phyloP scores from a whole-genome alignment of 2,329 filamentous ascomycete genomes.

The Ascochyta pisi region DNA sequence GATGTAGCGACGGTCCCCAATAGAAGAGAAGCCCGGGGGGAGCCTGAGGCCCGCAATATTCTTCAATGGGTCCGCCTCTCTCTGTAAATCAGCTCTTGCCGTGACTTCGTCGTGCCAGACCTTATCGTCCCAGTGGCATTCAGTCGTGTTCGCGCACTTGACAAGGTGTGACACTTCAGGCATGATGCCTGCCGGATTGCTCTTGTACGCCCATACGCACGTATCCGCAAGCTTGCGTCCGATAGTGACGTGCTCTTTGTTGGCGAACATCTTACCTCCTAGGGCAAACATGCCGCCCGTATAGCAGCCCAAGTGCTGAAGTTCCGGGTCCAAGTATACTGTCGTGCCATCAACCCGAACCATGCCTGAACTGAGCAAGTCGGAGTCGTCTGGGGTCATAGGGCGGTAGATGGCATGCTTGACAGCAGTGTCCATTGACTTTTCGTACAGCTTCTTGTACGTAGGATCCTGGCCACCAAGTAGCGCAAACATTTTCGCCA shows the following conservation, averaged over 20 bases:
- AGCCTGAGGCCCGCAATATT: conserved; percentile 51
- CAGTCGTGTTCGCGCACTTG: conserved; percentile 52
- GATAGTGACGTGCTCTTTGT: conserved; percentile 62
- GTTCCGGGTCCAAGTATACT: conserved; percentile 55
- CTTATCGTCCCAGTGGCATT: conserved; percentile 63
- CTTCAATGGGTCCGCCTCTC: conserved; percentile 41
- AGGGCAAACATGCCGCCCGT: conserved; percentile 68
- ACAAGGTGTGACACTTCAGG: conserved; percentile 64
- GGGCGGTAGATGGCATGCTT: conserved; percentile 58
- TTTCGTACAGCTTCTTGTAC: conserved; percentile 65
- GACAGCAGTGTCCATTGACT: conserved; percentile 51
- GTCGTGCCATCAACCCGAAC: conserved; percentile 45
- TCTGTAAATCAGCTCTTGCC: conserved; percentile 28
- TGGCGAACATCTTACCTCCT: conserved; percentile 63
- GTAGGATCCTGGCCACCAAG: conserved; percentile 51
- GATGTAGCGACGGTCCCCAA: conserved; percentile 55
- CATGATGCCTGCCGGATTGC: conserved; percentile 66
- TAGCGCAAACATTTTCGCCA: conserved; percentile 54
- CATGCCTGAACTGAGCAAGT: conserved; percentile 57
- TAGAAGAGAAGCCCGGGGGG: conserved; percentile 53
- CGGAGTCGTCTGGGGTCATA: conserved; percentile 54
- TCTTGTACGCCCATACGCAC: conserved; percentile 69
- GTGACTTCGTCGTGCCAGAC: conserved; percentile 55
- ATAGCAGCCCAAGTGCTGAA: conserved; percentile 66
- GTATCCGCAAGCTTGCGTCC: conserved; percentile 65